Conservation (phyloP, 169 alveolate species). For the Plasmodium sp. region DNA sequence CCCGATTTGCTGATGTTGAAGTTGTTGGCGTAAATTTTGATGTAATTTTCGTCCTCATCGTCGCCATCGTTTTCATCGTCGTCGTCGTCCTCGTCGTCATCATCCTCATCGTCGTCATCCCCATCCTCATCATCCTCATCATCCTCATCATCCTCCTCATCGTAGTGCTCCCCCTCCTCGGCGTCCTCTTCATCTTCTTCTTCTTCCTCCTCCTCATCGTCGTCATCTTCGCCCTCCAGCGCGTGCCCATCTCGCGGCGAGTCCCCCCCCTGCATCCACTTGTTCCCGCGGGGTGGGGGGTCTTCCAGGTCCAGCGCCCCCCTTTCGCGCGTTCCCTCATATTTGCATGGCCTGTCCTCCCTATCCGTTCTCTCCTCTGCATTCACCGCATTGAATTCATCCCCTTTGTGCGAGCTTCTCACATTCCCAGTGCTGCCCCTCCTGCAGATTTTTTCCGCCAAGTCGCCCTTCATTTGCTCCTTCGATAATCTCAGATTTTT, state of each 20-base stretch:
- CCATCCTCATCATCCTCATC: neutral
- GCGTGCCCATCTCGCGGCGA: neutral
- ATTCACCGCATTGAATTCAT: slow-evolving; percentile 3
- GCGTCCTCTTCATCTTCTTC: no score
- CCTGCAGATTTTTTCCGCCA: neutral
- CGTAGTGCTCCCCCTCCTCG: no score
- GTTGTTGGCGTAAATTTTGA: slow-evolving; percentile 18
- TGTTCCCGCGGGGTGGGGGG: neutral
- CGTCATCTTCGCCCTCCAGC: no score
- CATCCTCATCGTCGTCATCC: neutral
- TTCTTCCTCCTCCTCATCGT: no score
- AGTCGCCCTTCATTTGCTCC: neutral
- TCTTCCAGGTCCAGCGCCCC: neutral
- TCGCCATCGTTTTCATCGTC: neutral
- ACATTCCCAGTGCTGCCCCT: neutral
- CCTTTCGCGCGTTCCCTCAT: neutral
- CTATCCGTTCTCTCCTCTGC: neutral
- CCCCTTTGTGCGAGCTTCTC: neutral
- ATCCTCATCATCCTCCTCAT: no score
- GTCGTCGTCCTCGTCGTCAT: neutral
- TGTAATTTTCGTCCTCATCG: neutral
- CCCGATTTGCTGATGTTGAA: neutral
- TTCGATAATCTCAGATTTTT: neutral
- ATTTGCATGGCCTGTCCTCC: neutral
- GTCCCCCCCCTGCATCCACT: neutral